These are phyloP conservation scores for Jamesozyma gamospora DNA, from an alignment of 805 yeast genomes.

Conservation along the genomic window DNA sequence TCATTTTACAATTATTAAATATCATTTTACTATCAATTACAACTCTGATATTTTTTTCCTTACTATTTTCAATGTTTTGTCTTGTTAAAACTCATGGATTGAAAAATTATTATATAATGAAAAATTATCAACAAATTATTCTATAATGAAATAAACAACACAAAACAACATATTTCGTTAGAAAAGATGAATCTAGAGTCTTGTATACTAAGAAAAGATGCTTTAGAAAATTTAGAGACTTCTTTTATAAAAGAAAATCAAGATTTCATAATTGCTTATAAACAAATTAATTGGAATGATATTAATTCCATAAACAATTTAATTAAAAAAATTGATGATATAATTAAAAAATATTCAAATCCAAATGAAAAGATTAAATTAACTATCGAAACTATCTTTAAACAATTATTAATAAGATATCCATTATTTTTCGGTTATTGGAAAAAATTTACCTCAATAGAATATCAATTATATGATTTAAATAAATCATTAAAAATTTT, in stretches of 20 bases:
- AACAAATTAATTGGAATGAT: conserved; percentile 25
- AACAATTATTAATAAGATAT: conserved; percentile 38
- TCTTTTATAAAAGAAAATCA: conserved; percentile 23
- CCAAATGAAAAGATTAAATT: conserved; percentile 27
- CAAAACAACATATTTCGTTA: no score
- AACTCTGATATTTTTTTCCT: no score
- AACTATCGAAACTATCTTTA: conserved; percentile 30
- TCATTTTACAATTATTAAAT: no score
- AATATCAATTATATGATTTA: conserved; percentile 47
- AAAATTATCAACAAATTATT: no score
- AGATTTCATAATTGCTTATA: conserved; percentile 15
- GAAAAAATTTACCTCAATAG: conserved; percentile 50
- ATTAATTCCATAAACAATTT: conserved; percentile 34
- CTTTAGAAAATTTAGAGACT: conserved; percentile 15
- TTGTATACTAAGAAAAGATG: conserved; percentile 4
- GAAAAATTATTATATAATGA: no score
- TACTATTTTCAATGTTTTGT: no score
- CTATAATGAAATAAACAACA: no score
- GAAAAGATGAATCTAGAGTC: neutral
- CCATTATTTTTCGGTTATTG: conserved; percentile 56
- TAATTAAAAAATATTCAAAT: conserved; percentile 27
- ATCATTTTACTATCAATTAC: no score
- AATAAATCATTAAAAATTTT: conserved; percentile 40
- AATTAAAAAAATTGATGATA: conserved; percentile 27
- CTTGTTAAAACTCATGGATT: no score